Base-by-base conservation (phyloP, 2,329 filamentous ascomycete genomes). In the Botrytis hyacinthi region DNA sequence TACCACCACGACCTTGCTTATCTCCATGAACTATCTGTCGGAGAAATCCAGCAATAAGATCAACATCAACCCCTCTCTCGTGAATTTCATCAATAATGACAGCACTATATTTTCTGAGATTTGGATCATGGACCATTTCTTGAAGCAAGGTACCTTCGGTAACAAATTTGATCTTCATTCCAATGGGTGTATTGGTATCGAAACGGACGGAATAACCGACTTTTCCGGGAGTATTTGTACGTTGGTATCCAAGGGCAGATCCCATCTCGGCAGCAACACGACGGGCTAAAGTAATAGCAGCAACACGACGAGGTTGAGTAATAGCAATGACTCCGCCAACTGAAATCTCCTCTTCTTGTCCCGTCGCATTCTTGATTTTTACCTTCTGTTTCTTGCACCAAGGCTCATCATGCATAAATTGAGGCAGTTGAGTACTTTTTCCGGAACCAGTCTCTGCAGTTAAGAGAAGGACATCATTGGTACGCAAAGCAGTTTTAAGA, bases 141-240 rank as follows among this genome's bases (percentile, higher is more conserved):
- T 98, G 95, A 22, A 99, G 86, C 70, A 99, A 86, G 91, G 97
- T 98, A 79, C 96, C 96, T 82, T 99, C 97, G 0, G 96, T 99
- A 76, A 99, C 84, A 79, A 94, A 99, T 80, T 98, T 98, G 83
- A 99, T 92, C 79, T 88, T 91, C 6, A 93, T 93, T n/a, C 90
- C 91, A 32, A 89, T 89, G n/a, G 93, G 93, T 0, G 93, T 89
- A 20, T 92, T 91, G 74, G 95, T 93, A 78, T 99, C 96, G 79
- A 99, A 99, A 73, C 96, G 92, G 48, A 99, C 95, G 6, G 93
- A 95, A 81, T 98, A 99, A 59, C 96, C 96, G 18, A 99, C 95
- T 80, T 3, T 88, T 44, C 72, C 72, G 10, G 72, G 72, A 61
- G 66, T 70, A 44, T 57, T 70, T 20, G 66, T 70, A 46, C 42